A percentile compares a stretch with the other conserved stretches of the same genome.
Conservation (phyloP, 2,329 filamentous ascomycete species). For the Diaporthe aspalathi region DNA sequence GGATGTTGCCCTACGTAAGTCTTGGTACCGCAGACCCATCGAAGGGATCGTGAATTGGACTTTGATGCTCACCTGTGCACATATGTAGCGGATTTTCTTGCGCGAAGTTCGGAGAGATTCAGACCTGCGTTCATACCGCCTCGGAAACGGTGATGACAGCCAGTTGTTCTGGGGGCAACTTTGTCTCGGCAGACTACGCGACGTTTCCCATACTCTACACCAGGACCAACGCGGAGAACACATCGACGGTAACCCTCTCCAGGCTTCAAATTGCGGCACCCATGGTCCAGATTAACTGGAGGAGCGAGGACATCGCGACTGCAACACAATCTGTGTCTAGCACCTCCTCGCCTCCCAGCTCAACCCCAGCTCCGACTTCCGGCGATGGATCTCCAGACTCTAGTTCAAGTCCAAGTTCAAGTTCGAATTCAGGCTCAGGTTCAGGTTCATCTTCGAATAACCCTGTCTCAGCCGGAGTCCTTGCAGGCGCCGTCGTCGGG, state of each 20-base stretch:
- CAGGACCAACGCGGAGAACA: neutral
- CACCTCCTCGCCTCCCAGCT: neutral
- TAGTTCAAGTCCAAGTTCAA: neutral
- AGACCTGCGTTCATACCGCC: neutral
- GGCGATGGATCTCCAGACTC: no score
- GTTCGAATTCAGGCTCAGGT: neutral
- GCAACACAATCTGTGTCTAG: neutral
- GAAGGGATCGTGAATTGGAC: no score
- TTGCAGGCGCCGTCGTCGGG: neutral
- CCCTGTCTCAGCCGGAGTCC: neutral
- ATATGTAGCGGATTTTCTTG: neutral
- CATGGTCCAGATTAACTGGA: slow-evolving; percentile 2
- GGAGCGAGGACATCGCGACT: neutral
- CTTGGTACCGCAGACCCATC: neutral
- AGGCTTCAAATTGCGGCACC: neutral
- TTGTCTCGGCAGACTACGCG: neutral
- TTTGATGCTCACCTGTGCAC: neutral
- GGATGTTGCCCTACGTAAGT: slow-evolving; percentile 14
- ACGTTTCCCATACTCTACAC: neutral
- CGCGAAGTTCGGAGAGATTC: neutral
- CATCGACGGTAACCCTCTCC: neutral
- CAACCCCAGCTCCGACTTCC: neutral
- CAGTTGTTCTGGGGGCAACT: neutral
- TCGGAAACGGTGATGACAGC: neutral
- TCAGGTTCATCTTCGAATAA: neutral